Conservation (phyloP, 106 monocot species). For the Acorus gramineus region DNA sequence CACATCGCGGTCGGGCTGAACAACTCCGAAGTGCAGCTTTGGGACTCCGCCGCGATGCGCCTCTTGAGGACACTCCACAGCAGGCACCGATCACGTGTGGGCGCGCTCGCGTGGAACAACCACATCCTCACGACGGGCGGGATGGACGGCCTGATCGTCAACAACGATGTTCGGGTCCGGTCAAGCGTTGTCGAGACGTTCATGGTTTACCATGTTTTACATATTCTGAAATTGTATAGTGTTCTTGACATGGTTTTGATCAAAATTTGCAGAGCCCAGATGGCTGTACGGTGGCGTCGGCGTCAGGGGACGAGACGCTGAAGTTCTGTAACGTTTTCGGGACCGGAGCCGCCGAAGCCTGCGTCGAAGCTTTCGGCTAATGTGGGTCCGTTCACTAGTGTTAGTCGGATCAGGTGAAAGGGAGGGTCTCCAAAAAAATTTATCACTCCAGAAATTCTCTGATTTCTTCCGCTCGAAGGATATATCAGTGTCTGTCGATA, state of each 20-base stretch:
- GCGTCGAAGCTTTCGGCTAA: constrained; percentile 14
- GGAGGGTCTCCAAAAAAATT: too few species aligned
- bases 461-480: too few species aligned
- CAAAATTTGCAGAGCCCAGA: constrained; percentile 44
- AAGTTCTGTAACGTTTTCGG: constrained; percentile 66
- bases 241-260: not conserved
- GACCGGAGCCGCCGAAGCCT: constrained; percentile 29
- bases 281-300: constrained; percentile 45
- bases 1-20: constrained; percentile 52
- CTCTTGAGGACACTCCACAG: constrained; percentile 44
- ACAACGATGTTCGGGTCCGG: constrained; percentile 46
- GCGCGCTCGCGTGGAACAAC: constrained; percentile 54
- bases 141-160: constrained; percentile 45
- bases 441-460: too few species aligned
- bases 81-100: constrained; percentile 38
- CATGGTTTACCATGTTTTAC: too few species aligned
- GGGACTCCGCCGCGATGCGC: constrained; percentile 36
- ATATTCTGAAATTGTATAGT: too few species aligned
- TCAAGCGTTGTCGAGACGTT: constrained; percentile 16
- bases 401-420: constrained; percentile 34
- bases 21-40: constrained; percentile 48
- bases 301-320: constrained; percentile 52
- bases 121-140: constrained; percentile 53
- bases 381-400: constrained; percentile 26
- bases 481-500: too few species aligned